phyloP scores from a whole-genome alignment of 169 alveolate genomes.

The Eimeria zaria region DNA sequence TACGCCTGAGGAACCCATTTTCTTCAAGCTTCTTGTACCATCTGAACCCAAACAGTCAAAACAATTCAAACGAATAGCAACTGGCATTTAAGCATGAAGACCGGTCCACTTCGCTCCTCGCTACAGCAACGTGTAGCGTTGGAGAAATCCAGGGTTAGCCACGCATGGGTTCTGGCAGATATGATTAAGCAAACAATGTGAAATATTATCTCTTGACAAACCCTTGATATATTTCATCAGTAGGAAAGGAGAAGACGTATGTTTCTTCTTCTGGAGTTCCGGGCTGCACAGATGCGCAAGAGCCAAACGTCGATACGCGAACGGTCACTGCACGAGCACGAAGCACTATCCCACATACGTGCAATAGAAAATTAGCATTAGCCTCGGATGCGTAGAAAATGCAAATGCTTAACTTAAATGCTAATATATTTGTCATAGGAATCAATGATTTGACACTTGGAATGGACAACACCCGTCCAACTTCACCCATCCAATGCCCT shows the following conservation, averaged over 20 bases:
- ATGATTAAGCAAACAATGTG: not conserved
- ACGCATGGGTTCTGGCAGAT: not conserved
- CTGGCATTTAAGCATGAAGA: not conserved
- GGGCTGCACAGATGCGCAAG: slow-evolving; percentile 58
- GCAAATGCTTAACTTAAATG: not conserved
- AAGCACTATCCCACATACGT: not conserved
- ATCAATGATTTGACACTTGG: not conserved
- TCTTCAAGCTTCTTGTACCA: slow-evolving; percentile 78
- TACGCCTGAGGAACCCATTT: slow-evolving; percentile 79
- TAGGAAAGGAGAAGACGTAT: slow-evolving; percentile 81
- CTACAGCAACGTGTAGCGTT: no score
- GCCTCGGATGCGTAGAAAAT: not conserved
- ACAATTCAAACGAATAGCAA: not conserved
- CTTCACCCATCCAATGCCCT: no score
- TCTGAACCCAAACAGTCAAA: slow-evolving; percentile 1
- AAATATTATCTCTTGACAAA: not conserved
- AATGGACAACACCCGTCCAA: no score
- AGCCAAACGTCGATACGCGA: slow-evolving; percentile 18
- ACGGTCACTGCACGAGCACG: not conserved
- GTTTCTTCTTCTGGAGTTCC: slow-evolving; percentile 83
- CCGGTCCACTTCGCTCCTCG: no score
- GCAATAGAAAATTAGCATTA: not conserved
- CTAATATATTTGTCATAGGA: not conserved
- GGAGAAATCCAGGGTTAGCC: not conserved
- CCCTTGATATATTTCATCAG: slow-evolving; percentile 67